Base-by-base conservation (phyloP, 164 flowering plant genomes). In the Tinospora cordifolia region DNA sequence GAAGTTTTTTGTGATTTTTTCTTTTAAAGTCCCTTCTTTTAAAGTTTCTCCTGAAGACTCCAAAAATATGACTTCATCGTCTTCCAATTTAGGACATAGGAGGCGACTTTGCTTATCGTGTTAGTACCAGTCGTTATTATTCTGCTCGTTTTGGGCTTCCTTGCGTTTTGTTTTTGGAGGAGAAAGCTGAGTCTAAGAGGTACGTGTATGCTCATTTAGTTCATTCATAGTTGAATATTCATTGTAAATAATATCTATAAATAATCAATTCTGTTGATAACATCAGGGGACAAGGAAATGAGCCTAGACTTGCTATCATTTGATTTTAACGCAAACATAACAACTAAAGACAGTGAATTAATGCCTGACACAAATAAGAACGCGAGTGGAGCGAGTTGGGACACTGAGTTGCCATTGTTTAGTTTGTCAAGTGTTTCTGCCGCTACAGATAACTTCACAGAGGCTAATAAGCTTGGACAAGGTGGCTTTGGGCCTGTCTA, bases 381-480 rank as follows among this genome's bases (percentile, higher is more conserved):
- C 25, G 63, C 22, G 34, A 39, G 10, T 36, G 44, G 24, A 36
- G 67, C 12, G 2, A 70, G 15, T 36, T 40, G 46, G 15, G 67
- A 71, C 17, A 27, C 40, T 21, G 70, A 58, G 39, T 59, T 72
- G 65, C 75, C 75, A 14, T 24, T 66, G 6, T 72, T 72, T 26
- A 66, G 65, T 40, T 66, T 72, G 17, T 21, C 54, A 7, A 58
- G 47, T 41, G 10, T 72, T 24, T 24, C 34, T 8, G 63, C 30
- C 24, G 27, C 63, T 60, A 60, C 63, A 60, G 30, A 26, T 60
- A 60, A 60, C 63, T 60, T 60, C 63, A 24, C 0, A 6, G 27
- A 24, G 1, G 15, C 63, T 24, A 60, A 60, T 24, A 60, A 60
- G 34, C 63, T 60, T 60, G 63, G 63, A 60, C 30, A 60, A 14